Conservation (phyloP, 1,284 basidiomycete genomes). For the Melampsora abietis-canadensis region DNA sequence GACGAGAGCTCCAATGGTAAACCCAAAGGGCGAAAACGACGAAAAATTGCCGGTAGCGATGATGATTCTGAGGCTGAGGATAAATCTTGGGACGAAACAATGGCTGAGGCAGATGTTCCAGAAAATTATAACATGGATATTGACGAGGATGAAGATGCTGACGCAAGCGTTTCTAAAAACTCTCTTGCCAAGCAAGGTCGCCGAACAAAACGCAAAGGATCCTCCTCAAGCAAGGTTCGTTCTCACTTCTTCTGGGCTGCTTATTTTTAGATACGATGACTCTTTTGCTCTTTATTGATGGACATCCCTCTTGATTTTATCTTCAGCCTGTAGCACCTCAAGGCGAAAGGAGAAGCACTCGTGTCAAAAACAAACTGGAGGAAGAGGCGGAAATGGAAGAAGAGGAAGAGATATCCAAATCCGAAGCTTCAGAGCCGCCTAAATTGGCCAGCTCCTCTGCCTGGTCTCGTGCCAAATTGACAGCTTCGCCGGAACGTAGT, state of each 20-base stretch:
- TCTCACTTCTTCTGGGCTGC: background rate
- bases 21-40: constrained; percentile 16
- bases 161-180: background rate
- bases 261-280: background rate
- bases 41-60: constrained; percentile 4
- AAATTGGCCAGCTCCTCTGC: constrained; percentile 4
- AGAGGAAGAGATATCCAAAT: constrained; percentile 22
- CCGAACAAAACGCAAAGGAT: background rate
- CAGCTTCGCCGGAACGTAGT: constrained; percentile 15
- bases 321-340: background rate
- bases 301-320: too few relatives aligned
- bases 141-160: background rate
- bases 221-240: background rate
- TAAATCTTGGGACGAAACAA: constrained; percentile 3
- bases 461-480: constrained; percentile 35
- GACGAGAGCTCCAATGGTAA: constrained; percentile 8
- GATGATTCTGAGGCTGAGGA: constrained; percentile 35
- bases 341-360: constrained; percentile 33
- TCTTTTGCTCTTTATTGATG: too few relatives aligned
- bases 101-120: constrained; percentile 17
- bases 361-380: constrained; percentile 23
- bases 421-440: constrained; percentile 25
- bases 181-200: background rate
- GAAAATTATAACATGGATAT: background rate
- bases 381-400: constrained; percentile 5